These are phyloP conservation scores for Zoysia japonica DNA, from an alignment of 176 grass and related monocot genomes.

Conservation along the genomic window DNA sequence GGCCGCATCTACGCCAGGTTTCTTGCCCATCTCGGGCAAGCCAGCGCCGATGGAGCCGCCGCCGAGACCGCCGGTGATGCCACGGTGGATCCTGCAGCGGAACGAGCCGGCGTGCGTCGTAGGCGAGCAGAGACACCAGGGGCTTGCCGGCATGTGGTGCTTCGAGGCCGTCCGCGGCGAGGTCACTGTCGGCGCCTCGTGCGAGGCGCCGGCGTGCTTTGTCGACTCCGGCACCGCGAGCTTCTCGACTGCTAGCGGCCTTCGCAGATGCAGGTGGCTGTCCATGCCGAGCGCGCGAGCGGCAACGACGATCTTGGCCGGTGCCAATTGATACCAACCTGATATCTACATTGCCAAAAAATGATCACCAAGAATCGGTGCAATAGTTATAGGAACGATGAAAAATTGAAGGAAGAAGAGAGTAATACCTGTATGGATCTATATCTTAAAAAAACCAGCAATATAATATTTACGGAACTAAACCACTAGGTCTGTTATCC, in stretches of 20 bases:
- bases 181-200: constrained; percentile 35
- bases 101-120: constrained; percentile 75
- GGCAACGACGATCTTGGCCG: constrained; percentile 4
- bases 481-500: constrained; percentile 22
- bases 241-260: constrained; percentile 32
- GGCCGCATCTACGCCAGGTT: no score
- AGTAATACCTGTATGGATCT: background rate
- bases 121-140: constrained; percentile 74
- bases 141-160: constrained; percentile 37
- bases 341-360: background rate
- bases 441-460: constrained; percentile 16
- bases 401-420: background rate
- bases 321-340: constrained; percentile 5
- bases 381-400: background rate
- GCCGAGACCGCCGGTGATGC: constrained; percentile 9
- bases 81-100: constrained; percentile 71
- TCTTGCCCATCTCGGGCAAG: constrained; percentile 48
- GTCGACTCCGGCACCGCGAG: constrained; percentile 14
- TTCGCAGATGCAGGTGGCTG: constrained; percentile 32
- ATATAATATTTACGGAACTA: constrained; percentile 23
- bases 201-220: constrained; percentile 18
- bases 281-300: constrained; percentile 31
- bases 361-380: constrained; percentile 8
- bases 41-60: constrained; percentile 5
- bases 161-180: constrained; percentile 36